Base-by-base conservation (phyloP, 2,329 filamentous ascomycete genomes). In the Aspergillus felis region DNA sequence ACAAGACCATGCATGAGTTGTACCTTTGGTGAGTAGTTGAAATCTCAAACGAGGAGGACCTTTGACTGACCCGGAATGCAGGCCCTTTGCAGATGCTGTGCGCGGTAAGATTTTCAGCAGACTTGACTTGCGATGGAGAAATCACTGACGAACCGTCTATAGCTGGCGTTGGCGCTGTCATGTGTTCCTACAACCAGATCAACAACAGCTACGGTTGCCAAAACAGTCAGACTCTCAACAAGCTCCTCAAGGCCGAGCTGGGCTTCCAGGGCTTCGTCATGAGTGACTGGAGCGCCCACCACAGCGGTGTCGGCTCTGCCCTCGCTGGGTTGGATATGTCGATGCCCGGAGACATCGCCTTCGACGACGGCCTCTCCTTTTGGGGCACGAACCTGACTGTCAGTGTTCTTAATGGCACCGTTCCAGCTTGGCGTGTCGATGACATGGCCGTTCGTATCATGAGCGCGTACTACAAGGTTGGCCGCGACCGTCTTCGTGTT, bases 361-460 rank as follows among this genome's bases (percentile, higher is more conserved):
- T 97, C 77, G 85, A 89, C 73, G 85, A 83, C 3, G 89, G 89
- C 6, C 74, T 76, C 52, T 88, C 87, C 20, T 95, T 81, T 79
- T 96, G 90, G 89, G 93, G 93, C 9, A 78, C 87, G 28, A 97
- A 97, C 74, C 75, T 97, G 65, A 97, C 93, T 1, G 79, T 96
- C 50, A 90, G 90, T 1, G 87, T 97, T 5, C 75, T 96, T 65
- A 97, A 97, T 69, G 92, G 92, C 38, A 96, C 92, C 0, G 79
- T 97, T 32, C 91, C 93, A 0, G 85, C 90, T 64, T 96, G 89
- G 83, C 85, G 93, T 52, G 72, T 97, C 9, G 92, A 97, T 65
- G 94, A 97, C 70, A 96, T 96, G 88, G 90, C 86, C 4, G 88
- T 91, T 74, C 87, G 94, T 66, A 96, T 87, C 68, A 83, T 87